Evolutionary conservation across 2,329 filamentous ascomycete species (phyloP).

Genomic region (Phoma sp.): DNA sequence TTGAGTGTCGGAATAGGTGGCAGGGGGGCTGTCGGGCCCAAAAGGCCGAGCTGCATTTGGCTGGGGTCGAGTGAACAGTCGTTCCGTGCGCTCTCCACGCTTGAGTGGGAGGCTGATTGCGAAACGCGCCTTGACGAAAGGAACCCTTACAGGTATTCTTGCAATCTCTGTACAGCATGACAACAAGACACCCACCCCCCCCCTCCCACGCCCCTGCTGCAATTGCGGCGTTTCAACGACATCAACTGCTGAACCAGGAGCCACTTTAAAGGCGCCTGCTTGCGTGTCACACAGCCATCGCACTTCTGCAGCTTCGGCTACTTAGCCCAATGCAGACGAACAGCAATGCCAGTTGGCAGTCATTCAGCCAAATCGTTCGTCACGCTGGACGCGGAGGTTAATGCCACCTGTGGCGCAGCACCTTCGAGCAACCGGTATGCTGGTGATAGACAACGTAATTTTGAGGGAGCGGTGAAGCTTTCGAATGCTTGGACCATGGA

Average conservation of each 20-base stretch:
- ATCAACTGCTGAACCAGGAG: slow-evolving; percentile 28
- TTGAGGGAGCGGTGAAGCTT: slow-evolving; percentile 45
- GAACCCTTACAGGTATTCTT: slow-evolving; percentile 28
- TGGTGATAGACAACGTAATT: slow-evolving; percentile 29
- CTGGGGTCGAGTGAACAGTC: slow-evolving; percentile 36
- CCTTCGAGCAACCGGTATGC: slow-evolving; percentile 29
- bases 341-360: slow-evolving; percentile 33
- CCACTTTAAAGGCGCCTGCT: slow-evolving; percentile 20
- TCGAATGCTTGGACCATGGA: slow-evolving; percentile 18
- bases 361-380: slow-evolving; percentile 34
- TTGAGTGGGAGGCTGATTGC: slow-evolving; percentile 31
- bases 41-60: slow-evolving; percentile 47
- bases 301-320: slow-evolving; percentile 31
- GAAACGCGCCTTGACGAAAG: slow-evolving; percentile 22
- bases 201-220: slow-evolving; percentile 37
- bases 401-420: slow-evolving; percentile 26
- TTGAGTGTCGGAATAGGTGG: slow-evolving; percentile 34
- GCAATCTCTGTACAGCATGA: slow-evolving; percentile 36
- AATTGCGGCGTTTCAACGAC: slow-evolving; percentile 35
- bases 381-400: slow-evolving; percentile 32
- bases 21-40: slow-evolving; percentile 35
- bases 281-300: slow-evolving; percentile 32
- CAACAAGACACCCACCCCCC: slow-evolving; percentile 22
- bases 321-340: slow-evolving; percentile 29
- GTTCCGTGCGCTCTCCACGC: slow-evolving; percentile 43